Evolutionary conservation across 1,139 yeast genomes (phyloP), one percentile per base, ranked within the genome.

Genomic region (Kodamaea anthophila): DNA sequence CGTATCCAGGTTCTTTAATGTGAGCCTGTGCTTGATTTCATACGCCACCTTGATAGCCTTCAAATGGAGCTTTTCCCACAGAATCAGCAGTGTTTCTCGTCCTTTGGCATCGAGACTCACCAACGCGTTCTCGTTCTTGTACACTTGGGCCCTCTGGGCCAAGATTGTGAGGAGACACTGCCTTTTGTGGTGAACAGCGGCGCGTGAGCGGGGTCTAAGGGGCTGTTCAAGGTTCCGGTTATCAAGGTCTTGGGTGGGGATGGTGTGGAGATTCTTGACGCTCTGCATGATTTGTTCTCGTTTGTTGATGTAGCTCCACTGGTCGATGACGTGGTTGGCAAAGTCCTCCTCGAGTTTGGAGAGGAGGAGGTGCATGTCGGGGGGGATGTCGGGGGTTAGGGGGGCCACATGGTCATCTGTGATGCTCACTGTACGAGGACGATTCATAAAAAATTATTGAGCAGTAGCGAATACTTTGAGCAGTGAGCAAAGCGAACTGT

Each of bases 1-100:
- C 14, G 94, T 70, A 48, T 87, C 96, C 42, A 83, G 86, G 22
- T 83, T 75, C 46, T 79, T 82, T 26, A 86, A 57, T 1, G 83
- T 68, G 33, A 68, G 49, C 46, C 79, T 79, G 46, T 85, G 94
- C 28, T 75, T 65, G 38, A 93, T 79, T 52, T 85, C 93, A 47
- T 81, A 85, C 0, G 96, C 96, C 11, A 93, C 80, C 46, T 84
- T 85, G 44, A 86, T 94, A 0, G 96, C 83, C 43, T 82, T 74
- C 26, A 80, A 55, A 37, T 86, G 84, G 13, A 93, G 61, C 49
- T 86, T 88, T 39, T 86, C 96, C 98, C 98, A 93, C 0, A 91
- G 69, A 9, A 91, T 81, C 0, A 80, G 56, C 15, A 71, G 70
- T 1, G 73, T 65, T 48, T 88, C 97, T 50, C 85, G 88, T 4